These are phyloP conservation scores for Vicia sativa DNA, from an alignment of 306 rosid genomes.

Conservation along the genomic window DNA sequence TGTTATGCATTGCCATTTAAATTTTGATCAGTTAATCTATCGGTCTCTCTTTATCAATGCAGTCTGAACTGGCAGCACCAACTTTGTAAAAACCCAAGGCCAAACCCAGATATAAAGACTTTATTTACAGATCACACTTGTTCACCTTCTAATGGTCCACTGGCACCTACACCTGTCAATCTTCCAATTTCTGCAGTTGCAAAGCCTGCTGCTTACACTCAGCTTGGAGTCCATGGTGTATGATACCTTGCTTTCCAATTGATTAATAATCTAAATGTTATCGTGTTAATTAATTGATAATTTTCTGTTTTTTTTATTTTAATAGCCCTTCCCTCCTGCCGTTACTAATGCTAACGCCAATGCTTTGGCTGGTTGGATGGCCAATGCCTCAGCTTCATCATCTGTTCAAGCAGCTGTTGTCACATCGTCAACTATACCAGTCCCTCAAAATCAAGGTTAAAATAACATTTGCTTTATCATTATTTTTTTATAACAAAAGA, in stretches of 20 bases:
- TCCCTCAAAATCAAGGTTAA: slow-evolving; percentile 84
- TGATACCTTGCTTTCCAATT: slow-evolving; percentile 49
- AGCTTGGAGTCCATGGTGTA: slow-evolving; percentile 80
- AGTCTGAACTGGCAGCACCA: slow-evolving; percentile 98
- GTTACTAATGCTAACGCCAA: slow-evolving; percentile 68
- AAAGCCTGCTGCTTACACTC: slow-evolving; percentile 65
- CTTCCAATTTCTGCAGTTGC: slow-evolving; percentile 77
- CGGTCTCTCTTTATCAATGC: slow-evolving; percentile 43
- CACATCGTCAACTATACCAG: slow-evolving; percentile 73
- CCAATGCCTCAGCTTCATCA: slow-evolving; percentile 82
- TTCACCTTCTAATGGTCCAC: slow-evolving; percentile 67
- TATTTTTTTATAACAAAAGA: background rate
- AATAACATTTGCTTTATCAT: background rate
- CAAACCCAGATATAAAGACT: slow-evolving; percentile 79
- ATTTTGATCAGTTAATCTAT: slow-evolving; percentile 22
- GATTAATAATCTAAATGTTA: slow-evolving; percentile 3
- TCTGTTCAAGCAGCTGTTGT: slow-evolving; percentile 92
- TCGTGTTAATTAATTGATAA: slow-evolving; percentile 22
- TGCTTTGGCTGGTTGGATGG: slow-evolving; percentile 94
- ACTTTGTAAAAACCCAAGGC: slow-evolving; percentile 74
- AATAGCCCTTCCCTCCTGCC: slow-evolving; percentile 72
- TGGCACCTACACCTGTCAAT: slow-evolving; percentile 65
- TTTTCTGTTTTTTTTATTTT: slow-evolving; percentile 22
- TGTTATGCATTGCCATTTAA: slow-evolving; percentile 13
- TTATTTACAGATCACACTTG: slow-evolving; percentile 82